Base-by-base conservation (phyloP, 306 rosid genomes). In the Notholithocarpus densiflorus region DNA sequence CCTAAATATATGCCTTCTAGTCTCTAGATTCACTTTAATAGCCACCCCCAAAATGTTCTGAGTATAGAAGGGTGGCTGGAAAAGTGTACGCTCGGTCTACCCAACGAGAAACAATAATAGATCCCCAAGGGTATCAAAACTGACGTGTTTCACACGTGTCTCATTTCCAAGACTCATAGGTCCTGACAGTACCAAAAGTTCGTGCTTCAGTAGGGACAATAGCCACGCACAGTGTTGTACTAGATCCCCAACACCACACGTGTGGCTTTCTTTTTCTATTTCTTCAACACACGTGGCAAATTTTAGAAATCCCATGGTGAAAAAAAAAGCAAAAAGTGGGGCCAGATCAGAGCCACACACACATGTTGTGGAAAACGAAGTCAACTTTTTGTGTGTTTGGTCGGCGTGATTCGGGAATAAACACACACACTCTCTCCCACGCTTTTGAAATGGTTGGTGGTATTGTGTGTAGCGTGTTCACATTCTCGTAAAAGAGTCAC, bases 41-140 rank as follows among this genome's bases (percentile, higher is more conserved):
- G 56, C 32, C 34, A 53, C 60, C 79, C 60, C 75, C 26, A 37
- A 57, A 31, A n/a, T 27, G 37, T 26, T 40, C 45, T 2, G 45
- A 40, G 10, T 15, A 23, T 17, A 19, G 52, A 55, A 51, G 59
- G 69, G 40, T 27, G 3, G 17, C 40, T 73, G 37, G 78, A 31
- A 56, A 26, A 43, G 81, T 75, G 87, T 79, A 34, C 15, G 73
- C 82, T 57, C 11, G 45, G 81, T 73, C 81, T 26, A 73, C 82
- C 86, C 78, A 87, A 80, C 84, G 75, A 87, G 84, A 87, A 79
- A 89, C 92, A 86, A 59, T 75, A 77, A 75, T 77, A 78, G 71
- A 86, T 80, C 86, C 83, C 53, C 2, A 68, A 59, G 84, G 77
- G 12, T 73, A 60, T 55, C 74, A 60, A 37, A 60, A 32, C 13